Evolutionary conservation across 805 yeast genomes (phyloP), one percentile per base, ranked within the genome.

Genomic region (Spathaspora arborariae): DNA sequence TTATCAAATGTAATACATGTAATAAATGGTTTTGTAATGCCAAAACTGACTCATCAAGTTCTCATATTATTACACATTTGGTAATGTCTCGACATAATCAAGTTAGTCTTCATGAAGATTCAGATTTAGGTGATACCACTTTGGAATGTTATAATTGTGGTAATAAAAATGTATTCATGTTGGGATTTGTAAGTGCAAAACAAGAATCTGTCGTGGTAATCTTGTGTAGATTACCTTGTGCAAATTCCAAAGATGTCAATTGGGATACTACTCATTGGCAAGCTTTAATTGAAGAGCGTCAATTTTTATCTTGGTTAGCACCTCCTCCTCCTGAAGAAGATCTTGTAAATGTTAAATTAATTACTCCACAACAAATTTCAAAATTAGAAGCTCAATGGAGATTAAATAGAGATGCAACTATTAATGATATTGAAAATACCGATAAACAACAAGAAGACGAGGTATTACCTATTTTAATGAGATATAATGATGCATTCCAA

Each of bases 191-290:
- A 13, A 78, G 90, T 20, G 96, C 97, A 3, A 88, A 87, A 58
- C 79, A 83, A 48, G 95, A 88, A 54, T 82, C 90, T 4, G 90
- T 89, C 34, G 91, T 91, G 49, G 96, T 91, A 4, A 76, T 90
- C 38, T 65, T 91, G 41, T 91, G 97, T 65, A 80, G 97, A 46
- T 71, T 88, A 45, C 97, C 97, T 0, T 91, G 97, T 64, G 84
- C 96, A 1, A 90, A 83, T 58, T 64, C 75, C 7, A 82, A 85
- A 53, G 88, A 85, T 62, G 67, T 77, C 22, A 82, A 84, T 56
- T 91, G 97, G 97, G 96, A 89, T 56, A 83, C 91, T 0, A 78
- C 74, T 37, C 85, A 86, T 50, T 91, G 97, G 97, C 88, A 85
- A 57, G 78, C 96, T 0, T 68, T 91, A 46, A 87, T 91, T 47